Conservation (phyloP, 2,329 filamentous ascomycete species). For the Colletotrichum magnum region DNA sequence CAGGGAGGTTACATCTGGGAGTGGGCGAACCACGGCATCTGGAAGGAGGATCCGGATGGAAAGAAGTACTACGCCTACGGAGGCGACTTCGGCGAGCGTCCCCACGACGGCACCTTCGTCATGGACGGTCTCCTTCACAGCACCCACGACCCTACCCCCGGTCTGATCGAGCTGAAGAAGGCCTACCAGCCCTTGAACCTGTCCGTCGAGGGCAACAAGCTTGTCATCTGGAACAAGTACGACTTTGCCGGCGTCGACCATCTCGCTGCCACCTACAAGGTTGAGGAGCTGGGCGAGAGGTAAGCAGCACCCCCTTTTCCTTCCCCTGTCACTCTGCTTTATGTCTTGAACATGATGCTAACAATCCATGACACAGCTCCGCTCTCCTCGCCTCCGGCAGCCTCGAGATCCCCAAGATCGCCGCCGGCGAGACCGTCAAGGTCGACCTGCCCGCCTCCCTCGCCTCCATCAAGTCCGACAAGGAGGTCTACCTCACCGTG, state of each 20-base stretch:
- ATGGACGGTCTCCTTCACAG: slow-evolving; percentile 72
- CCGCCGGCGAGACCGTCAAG: slow-evolving; percentile 53
- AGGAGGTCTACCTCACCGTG: slow-evolving; percentile 62
- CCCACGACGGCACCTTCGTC: slow-evolving; percentile 73
- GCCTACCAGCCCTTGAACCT: slow-evolving; percentile 68
- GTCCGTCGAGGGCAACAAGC: slow-evolving; percentile 50
- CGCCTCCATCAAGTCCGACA: slow-evolving; percentile 47
- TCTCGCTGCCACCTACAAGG: slow-evolving; percentile 57
- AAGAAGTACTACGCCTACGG: slow-evolving; percentile 71
- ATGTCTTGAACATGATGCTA: neutral
- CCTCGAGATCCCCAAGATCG: slow-evolving; percentile 57
- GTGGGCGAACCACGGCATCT: slow-evolving; percentile 74
- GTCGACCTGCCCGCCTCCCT: slow-evolving; percentile 50
- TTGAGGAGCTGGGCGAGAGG: slow-evolving; percentile 59
- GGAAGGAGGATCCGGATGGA: slow-evolving; percentile 58
- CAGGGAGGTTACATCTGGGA: slow-evolving; percentile 80
- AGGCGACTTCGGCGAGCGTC: slow-evolving; percentile 73
- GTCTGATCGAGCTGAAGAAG: slow-evolving; percentile 70
- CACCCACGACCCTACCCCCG: slow-evolving; percentile 69
- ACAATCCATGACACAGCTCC: slow-evolving; percentile 42
- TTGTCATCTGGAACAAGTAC: slow-evolving; percentile 60
- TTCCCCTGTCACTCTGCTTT: too few species aligned
- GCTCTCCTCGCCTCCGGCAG: slow-evolving; percentile 51
- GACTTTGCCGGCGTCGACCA: slow-evolving; percentile 62
- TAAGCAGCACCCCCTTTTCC: slow-evolving; percentile 45